These are phyloP conservation scores for Picea glauca DNA, from an alignment of 75 land plant genomes.

Conservation along the genomic window DNA sequence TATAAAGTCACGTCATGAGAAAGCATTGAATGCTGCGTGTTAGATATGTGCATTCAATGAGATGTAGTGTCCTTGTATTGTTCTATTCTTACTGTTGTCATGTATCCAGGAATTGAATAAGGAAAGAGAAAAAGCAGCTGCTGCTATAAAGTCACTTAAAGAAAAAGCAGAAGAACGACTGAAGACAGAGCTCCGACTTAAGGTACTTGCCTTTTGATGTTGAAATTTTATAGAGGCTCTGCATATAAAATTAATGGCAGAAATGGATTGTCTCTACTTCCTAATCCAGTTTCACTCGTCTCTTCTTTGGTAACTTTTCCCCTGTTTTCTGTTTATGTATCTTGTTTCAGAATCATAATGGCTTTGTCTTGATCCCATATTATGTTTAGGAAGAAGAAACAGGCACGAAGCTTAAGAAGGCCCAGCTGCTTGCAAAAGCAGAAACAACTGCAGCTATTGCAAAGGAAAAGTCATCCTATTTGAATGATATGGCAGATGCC, in stretches of 20 bases:
- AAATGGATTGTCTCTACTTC: neutral
- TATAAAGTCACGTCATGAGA: constrained; percentile 60
- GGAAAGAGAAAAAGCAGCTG: constrained; percentile 60
- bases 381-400: constrained; percentile 65
- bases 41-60: neutral
- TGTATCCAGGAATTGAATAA: constrained; percentile 62
- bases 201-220: constrained; percentile 38
- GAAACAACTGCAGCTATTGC: constrained; percentile 82
- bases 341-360: neutral
- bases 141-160: constrained; percentile 57
- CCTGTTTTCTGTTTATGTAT: neutral
- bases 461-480: constrained; percentile 65
- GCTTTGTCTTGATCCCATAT: neutral
- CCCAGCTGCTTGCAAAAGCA: constrained; percentile 72
- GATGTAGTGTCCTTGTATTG: neutral
- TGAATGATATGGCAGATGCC: constrained; percentile 76
- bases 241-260: neutral
- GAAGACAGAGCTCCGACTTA: constrained; percentile 55
- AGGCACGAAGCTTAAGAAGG: constrained; percentile 47
- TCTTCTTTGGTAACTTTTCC: neutral
- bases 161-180: constrained; percentile 69
- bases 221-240: neutral
- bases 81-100: neutral
- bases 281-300: neutral
- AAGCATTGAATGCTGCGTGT: constrained; percentile 16